Conservation (phyloP, 2,329 filamentous ascomycete genomes). For the Trichoderma koningiopsis region DNA sequence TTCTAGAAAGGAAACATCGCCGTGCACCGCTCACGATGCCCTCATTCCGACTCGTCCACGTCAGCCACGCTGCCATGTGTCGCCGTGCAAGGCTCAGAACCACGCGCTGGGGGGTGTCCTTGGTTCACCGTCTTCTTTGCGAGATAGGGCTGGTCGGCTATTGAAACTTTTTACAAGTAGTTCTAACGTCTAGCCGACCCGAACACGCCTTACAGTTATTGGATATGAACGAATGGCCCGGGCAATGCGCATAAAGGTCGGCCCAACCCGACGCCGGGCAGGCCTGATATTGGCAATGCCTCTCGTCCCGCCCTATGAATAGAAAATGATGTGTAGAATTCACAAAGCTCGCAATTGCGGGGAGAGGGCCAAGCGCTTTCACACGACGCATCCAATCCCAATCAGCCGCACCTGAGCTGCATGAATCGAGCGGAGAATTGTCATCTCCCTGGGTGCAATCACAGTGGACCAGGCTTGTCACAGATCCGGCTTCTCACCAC, state of each 20-base stretch:
- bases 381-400: neutral
- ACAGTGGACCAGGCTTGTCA: neutral
- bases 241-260: conserved; percentile 18
- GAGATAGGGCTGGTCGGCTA: conserved; percentile 8
- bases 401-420: neutral
- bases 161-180: neutral
- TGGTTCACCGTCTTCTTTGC: neutral
- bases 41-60: neutral
- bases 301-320: neutral
- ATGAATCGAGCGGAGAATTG: neutral
- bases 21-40: neutral
- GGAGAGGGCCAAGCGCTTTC: neutral
- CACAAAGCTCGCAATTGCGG: neutral
- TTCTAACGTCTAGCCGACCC: neutral
- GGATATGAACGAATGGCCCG: neutral
- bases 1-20: neutral
- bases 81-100: neutral
- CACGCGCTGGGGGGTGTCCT: neutral
- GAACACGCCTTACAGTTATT: neutral
- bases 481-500: neutral
- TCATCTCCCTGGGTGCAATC: neutral
- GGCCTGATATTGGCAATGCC: neutral
- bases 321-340: neutral
- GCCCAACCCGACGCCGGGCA: neutral
- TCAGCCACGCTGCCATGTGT: neutral